A percentile compares a stretch with the other conserved stretches of the same genome.
Evolutionary conservation across 192 early-diverging fungal genomes (phyloP).

Genomic region (Rhizophlyctis rosea): DNA sequence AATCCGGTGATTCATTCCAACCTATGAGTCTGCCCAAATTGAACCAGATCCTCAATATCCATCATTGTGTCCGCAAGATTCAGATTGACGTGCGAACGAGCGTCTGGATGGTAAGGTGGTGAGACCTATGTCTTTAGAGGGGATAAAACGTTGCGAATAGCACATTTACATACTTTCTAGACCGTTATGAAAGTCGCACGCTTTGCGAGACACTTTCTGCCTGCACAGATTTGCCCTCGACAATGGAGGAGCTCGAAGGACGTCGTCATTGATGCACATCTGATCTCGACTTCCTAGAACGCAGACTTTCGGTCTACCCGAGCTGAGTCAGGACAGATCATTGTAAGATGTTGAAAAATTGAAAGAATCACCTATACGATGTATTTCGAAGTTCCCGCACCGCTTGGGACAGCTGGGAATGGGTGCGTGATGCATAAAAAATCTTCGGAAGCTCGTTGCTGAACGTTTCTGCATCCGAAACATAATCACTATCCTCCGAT

Average conservation of each 20-base stretch:
- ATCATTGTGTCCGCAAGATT: constrained; percentile 21
- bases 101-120: too few relatives aligned
- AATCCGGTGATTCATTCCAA: constrained; percentile 20
- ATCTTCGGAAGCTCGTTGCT: constrained; percentile 19
- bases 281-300: constrained; percentile 64
- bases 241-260: constrained; percentile 24
- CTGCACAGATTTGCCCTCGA: constrained; percentile 41
- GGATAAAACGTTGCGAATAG: too few relatives aligned
- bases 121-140: too few relatives aligned
- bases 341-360: too few relatives aligned
- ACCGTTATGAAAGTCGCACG: constrained; percentile 34
- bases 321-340: too few relatives aligned
- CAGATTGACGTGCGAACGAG: constrained; percentile 4
- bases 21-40: constrained; percentile 31
- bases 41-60: constrained; percentile 58
- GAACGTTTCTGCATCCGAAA: neutral
- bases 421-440: constrained; percentile 42
- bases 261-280: constrained; percentile 49
- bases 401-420: constrained; percentile 57
- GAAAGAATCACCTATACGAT: constrained; percentile 29
- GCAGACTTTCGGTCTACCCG: constrained; percentile 7
- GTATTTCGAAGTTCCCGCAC: constrained; percentile 52
- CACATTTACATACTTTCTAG: too few relatives aligned
- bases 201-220: constrained; percentile 33
- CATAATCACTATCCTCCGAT: too few relatives aligned